Base-by-base conservation (phyloP, 176 grass and related monocot species). In the Triticum dicoccoides region DNA sequence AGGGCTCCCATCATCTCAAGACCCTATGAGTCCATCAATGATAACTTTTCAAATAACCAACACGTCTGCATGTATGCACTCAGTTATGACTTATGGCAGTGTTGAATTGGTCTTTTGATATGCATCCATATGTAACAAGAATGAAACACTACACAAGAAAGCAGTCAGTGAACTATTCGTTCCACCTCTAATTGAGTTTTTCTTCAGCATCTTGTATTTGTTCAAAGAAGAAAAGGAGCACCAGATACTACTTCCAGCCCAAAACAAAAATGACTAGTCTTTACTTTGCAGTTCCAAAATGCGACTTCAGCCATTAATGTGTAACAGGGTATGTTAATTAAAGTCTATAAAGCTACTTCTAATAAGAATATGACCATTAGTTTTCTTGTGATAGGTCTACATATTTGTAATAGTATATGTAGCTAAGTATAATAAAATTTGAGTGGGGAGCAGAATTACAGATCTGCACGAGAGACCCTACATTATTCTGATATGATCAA, bases 401-500 rank as follows among this genome's bases (percentile, higher is more conserved):
- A 78, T 54, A 59, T 79, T 37, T 61, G 54, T 61, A 78, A 37
- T 24, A 20, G 11, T 62, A 38, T 59, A 61, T 79, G 54, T 79
- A 32, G 76, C 11, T 62, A 79, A 38, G 58, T 24, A n/a, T 23
- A 37, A 78, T 38, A 61, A 52, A 45, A 54, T 76, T 32, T 54
- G 33, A 61, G 76, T 61, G 32, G 52, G 21, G 6, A 11, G 76
- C 58, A 37, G 21, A 63, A 41, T 61, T 27, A 17, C 77, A 39
- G 20, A 24, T 37, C 58, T 62, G 63, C 34, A 63, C 11, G 11
- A 79, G 75, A n/a, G 42, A 14, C 56, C 33, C 32, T 62, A 39
- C 76, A 79, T 13, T 79, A 39, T 61, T 79, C 76, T 79, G 33
- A 79, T 79, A 39, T 62, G 33, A 39, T 62, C 54, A 79, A 79